Percentiles rank a stretch among this genome's conserved stretches.
phyloP scores from a whole-genome alignment of 2,329 filamentous ascomycete genomes.

The Sphaerostilbella broomeana region DNA sequence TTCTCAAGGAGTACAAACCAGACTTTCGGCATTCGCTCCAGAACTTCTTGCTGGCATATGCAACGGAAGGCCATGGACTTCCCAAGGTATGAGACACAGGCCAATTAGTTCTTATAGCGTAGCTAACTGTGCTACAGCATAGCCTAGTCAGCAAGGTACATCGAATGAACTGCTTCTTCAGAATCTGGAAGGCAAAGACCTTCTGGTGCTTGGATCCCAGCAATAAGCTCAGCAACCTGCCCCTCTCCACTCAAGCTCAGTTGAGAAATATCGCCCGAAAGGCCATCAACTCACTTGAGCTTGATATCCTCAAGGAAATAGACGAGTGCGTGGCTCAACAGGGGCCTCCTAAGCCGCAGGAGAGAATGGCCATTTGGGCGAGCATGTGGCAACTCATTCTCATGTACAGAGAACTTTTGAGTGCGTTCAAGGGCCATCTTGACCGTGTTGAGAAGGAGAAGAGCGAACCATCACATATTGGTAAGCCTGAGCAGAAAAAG shows the following conservation, averaged over 20 bases:
- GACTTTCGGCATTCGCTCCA: constrained; percentile 30
- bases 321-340: constrained; percentile 34
- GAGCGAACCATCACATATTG: constrained; percentile 18
- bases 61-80: constrained; percentile 29
- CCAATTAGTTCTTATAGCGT: background rate
- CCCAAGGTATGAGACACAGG: constrained; percentile 30
- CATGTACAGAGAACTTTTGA: constrained; percentile 39
- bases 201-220: constrained; percentile 36
- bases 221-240: constrained; percentile 31
- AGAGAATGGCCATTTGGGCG: constrained; percentile 41
- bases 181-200: constrained; percentile 38
- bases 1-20: constrained; percentile 26
- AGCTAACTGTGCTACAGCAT: constrained; percentile 28
- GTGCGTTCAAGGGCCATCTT: constrained; percentile 25
- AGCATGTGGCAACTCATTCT: constrained; percentile 45
- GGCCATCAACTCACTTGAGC: constrained; percentile 31
- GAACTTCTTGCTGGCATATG: constrained; percentile 33
- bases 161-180: constrained; percentile 44
- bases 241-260: constrained; percentile 35
- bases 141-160: constrained; percentile 38
- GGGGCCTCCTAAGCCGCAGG: constrained; percentile 31
- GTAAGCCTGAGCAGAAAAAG: constrained; percentile 7
- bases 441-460: constrained; percentile 17
- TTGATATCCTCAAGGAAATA: constrained; percentile 34
- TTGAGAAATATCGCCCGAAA: constrained; percentile 34